Base-by-base conservation (phyloP, 768 basidiomycete species). In the Gautieria morchelliformis region DNA sequence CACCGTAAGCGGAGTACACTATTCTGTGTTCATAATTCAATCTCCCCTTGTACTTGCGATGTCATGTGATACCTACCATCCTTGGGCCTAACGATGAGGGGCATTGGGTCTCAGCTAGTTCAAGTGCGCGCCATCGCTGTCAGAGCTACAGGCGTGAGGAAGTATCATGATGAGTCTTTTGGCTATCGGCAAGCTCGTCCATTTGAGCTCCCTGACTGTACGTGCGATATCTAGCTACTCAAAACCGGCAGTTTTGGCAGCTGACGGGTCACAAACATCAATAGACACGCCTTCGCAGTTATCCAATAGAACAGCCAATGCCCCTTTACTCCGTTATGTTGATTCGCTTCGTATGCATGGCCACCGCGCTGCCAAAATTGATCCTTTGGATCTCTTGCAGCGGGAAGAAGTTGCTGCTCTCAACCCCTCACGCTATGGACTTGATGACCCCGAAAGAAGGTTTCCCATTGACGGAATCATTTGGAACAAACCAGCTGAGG, bases 311-410 rank as follows among this genome's bases (percentile, higher is more conserved):
- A 75, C 75, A 14, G 66, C 67, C 3, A 93, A 94, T 63, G 90
- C 91, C 0, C 74, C 89, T 3, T 73, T 96, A 17, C 72, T 94
- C 45, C 86, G 93, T 35, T 94, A 93, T 66, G 89, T 93, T 11
- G 93, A 95, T 67, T 85, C 87, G 1, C 78, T 95, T 63, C 80
- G 92, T n/a, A 84, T 77, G 0, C 88, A 92, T 61, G 88, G 87
- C 0, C 91, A 93, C 64, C 81, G 89, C 32, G 89, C 90, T 3
- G 90, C 91, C 0, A 76, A 79, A 44, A 87, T 95, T 42, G 93
- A 96, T 66, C 93, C 93, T 0, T 72, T 95, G 37, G 91, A 93
- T 68, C 71, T 95, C 52, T 85, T 95, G 32, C 84, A 89, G 54
- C 82, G 93, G 15, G 90, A 93, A 63, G 83, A 77, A 50, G 82